These are phyloP conservation scores for Metschnikowia vanudenii DNA, from an alignment of 805 yeast genomes.

Conservation along the genomic window DNA sequence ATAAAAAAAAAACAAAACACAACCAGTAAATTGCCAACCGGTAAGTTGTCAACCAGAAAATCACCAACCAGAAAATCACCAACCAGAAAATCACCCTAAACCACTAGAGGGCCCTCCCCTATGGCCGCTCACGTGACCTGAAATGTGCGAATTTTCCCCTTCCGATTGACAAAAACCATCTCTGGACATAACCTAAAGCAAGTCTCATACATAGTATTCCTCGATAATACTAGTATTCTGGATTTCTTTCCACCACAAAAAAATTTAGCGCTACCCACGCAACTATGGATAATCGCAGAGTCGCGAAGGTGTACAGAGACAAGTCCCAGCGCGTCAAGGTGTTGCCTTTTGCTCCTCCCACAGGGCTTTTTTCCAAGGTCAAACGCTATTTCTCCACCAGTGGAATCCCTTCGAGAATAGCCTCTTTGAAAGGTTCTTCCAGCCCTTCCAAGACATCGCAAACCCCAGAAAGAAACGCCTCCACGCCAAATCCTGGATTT, in stretches of 20 bases:
- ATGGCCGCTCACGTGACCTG: neutral
- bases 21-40: too few species aligned
- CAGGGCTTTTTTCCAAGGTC: constrained; percentile 29
- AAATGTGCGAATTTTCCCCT: constrained; percentile 3
- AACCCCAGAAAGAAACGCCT: neutral
- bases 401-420: constrained; percentile 7
- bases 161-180: neutral
- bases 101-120: too few species aligned
- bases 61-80: too few species aligned
- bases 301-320: constrained; percentile 29
- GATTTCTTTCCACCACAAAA: too few species aligned
- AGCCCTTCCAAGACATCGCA: neutral
- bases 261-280: neutral
- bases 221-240: too few species aligned
- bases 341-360: constrained; percentile 24
- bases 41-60: too few species aligned
- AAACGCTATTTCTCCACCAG: constrained; percentile 26
- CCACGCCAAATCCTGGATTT: constrained; percentile 6
- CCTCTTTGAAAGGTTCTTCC: constrained; percentile 2
- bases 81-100: too few species aligned
- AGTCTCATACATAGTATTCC: neutral
- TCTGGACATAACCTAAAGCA: neutral
- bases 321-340: constrained; percentile 21
- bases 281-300: constrained; percentile 37
- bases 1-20: too few species aligned